Percentiles rank a stretch among this genome's conserved stretches.
Conservation (phyloP, 2,329 filamentous ascomycete species). For the Colletotrichum karsti region DNA sequence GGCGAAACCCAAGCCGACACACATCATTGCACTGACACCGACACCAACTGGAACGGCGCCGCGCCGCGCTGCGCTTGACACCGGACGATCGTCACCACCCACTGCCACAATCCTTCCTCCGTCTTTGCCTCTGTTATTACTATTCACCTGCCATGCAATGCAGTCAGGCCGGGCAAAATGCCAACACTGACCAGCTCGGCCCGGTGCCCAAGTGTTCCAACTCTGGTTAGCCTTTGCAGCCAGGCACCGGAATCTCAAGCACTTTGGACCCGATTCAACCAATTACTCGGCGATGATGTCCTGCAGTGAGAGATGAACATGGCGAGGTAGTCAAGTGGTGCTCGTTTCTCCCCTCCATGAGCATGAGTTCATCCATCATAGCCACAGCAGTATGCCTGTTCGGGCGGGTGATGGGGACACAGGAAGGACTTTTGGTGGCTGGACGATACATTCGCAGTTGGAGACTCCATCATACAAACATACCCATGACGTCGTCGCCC, state of each 20-base stretch:
- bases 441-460: background rate
- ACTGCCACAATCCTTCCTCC: background rate
- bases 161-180: too few species aligned
- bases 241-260: background rate
- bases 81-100: background rate
- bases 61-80: background rate
- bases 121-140: background rate
- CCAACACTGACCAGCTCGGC: background rate
- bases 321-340: background rate
- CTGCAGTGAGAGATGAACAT: background rate
- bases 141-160: too few species aligned
- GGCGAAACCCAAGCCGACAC: constrained; percentile 9
- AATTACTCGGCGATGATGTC: background rate
- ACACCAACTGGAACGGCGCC: background rate
- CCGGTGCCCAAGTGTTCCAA: background rate
- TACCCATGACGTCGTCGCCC: constrained; percentile 11
- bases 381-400: background rate
- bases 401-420: background rate
- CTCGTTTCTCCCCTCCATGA: background rate
- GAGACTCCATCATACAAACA: background rate
- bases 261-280: background rate
- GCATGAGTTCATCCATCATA: background rate
- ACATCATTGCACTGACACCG: constrained; percentile 1
- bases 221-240: background rate
- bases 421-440: background rate